phyloP scores from a whole-genome alignment of 805 yeast genomes.

The Monosporozyma solicola region DNA sequence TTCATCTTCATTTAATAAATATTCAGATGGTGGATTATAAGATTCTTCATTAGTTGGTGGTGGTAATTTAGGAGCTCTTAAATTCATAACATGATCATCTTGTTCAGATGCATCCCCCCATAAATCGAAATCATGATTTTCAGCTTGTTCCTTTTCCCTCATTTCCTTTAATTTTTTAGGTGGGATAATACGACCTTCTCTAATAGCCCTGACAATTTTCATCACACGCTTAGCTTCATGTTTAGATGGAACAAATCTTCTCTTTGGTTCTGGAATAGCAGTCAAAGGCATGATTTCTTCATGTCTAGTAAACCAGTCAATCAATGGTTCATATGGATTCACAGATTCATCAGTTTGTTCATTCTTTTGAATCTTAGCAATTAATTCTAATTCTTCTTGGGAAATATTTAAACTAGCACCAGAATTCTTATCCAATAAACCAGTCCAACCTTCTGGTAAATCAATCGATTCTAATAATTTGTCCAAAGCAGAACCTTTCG shows the following conservation, averaged over 20 bases:
- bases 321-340: conserved; percentile 86
- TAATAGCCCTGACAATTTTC: conserved; percentile 92
- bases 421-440: conserved; percentile 80
- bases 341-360: conserved; percentile 71
- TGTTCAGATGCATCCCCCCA: conserved; percentile 68
- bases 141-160: conserved; percentile 43
- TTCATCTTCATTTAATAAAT: conserved; percentile 73
- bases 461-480: conserved; percentile 83
- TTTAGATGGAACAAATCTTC: conserved; percentile 93
- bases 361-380: conserved; percentile 75
- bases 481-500: conserved; percentile 90
- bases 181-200: conserved; percentile 90
- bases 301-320: conserved; percentile 90
- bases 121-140: conserved; percentile 57
- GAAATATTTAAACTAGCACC: conserved; percentile 78
- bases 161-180: conserved; percentile 49
- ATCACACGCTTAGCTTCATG: conserved; percentile 93
- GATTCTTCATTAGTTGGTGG: conserved; percentile 97
- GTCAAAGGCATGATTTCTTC: conserved; percentile 83
- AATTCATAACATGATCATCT: conserved; percentile 74
- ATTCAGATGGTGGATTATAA: conserved; percentile 97
- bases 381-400: conserved; percentile 80
- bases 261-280: conserved; percentile 93
- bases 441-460: conserved; percentile 98
- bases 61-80: conserved; percentile 89